Evolutionary conservation across 306 rosid genomes (phyloP).

Genomic region (Sesbania bispinosa): DNA sequence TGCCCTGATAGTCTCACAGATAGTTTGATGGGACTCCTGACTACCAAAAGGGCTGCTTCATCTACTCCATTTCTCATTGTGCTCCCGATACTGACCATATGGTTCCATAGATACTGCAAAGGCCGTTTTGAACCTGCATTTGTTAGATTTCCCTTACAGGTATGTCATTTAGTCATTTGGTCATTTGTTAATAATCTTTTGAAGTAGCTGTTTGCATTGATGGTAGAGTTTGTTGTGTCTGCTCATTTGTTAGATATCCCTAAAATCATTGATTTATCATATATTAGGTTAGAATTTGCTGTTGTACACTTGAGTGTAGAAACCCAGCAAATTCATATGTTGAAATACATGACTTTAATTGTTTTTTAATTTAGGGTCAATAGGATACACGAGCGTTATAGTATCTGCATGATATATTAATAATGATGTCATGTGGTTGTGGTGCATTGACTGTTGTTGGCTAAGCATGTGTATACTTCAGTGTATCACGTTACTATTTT

Average conservation of each 20-base stretch:
- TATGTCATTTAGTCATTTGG: slow-evolving; percentile 2
- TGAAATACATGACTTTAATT: too few relatives aligned
- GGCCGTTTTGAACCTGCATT: slow-evolving; percentile 95
- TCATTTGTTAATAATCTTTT: not conserved
- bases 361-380: too few relatives aligned
- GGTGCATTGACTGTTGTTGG: too few relatives aligned
- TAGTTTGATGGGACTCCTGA: slow-evolving; percentile 72
- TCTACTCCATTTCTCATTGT: slow-evolving; percentile 83
- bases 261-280: too few relatives aligned
- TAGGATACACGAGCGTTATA: too few relatives aligned
- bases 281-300: too few relatives aligned
- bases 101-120: slow-evolving; percentile 72
- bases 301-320: too few relatives aligned
- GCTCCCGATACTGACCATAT: slow-evolving; percentile 73
- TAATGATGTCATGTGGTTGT: too few relatives aligned
- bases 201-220: slow-evolving; percentile 1
- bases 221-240: not conserved
- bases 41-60: slow-evolving; percentile 66
- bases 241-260: not conserved
- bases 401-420: too few relatives aligned
- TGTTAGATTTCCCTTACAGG: slow-evolving; percentile 65
- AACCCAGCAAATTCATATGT: too few relatives aligned
- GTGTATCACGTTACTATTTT: too few relatives aligned
- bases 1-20: slow-evolving; percentile 76
- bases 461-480: too few relatives aligned